Percentiles rank a stretch among this genome's conserved stretches.
Evolutionary conservation across 768 basidiomycete species (phyloP).

Genomic region (Mycena maculata): DNA sequence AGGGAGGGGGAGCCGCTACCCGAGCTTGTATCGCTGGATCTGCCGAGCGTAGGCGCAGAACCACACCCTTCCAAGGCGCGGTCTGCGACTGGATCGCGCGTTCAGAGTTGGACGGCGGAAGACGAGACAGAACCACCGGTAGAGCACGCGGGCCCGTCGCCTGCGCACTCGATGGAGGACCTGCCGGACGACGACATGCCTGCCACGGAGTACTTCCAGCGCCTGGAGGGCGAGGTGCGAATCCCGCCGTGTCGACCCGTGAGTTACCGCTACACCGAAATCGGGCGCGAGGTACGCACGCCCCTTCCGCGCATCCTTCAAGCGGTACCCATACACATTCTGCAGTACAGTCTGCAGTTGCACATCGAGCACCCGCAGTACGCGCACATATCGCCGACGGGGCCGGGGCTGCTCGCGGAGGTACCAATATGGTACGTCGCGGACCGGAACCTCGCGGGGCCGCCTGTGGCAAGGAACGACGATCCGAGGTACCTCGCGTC

Average conservation of each 20-base stretch:
- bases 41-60: neutral
- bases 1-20: constrained; percentile 12
- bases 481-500: constrained; percentile 21
- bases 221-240: constrained; percentile 30
- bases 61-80: neutral
- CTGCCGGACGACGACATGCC: constrained; percentile 1
- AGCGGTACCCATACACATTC: neutral
- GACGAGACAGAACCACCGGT: neutral
- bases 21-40: constrained; percentile 14
- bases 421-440: constrained; percentile 34
- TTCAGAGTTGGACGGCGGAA: constrained; percentile 32
- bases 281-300: constrained; percentile 32
- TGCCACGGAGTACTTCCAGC: constrained; percentile 21
- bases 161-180: constrained; percentile 15
- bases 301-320: neutral
- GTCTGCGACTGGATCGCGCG: constrained; percentile 4
- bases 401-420: constrained; percentile 30
- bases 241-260: constrained; percentile 34
- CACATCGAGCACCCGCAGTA: constrained; percentile 30
- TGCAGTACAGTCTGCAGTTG: constrained; percentile 32
- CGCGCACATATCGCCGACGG: constrained; percentile 33
- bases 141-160: constrained; percentile 1
- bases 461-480: constrained; percentile 25
- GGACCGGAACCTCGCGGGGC: constrained; percentile 12
- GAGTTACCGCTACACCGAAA: constrained; percentile 35